A percentile compares a stretch with the other conserved stretches of the same genome.
These are phyloP conservation scores for Colletotrichum tanaceti DNA, from an alignment of 2,329 filamentous ascomycete genomes.

Conservation along the genomic window DNA sequence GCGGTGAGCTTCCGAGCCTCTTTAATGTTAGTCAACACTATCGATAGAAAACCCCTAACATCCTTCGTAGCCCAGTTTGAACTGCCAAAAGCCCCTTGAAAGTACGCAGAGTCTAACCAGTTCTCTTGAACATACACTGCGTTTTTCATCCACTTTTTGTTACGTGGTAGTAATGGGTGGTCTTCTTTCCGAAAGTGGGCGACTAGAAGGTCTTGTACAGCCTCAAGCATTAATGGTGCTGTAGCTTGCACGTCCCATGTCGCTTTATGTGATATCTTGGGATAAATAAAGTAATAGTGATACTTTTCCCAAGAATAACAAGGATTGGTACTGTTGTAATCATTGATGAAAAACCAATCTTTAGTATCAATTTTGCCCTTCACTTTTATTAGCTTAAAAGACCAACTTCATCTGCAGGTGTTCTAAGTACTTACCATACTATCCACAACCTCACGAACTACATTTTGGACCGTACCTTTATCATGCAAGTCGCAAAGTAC, in stretches of 20 bases:
- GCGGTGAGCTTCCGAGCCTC: not conserved
- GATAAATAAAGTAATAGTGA: not conserved
- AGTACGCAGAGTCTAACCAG: not conserved
- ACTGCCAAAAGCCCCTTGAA: not conserved
- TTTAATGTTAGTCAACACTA: not conserved
- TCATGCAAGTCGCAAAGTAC: not conserved
- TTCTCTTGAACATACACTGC: conserved; percentile 1
- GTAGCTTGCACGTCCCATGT: not conserved
- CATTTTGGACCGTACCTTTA: not conserved
- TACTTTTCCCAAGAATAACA: not conserved
- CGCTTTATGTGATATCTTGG: not conserved
- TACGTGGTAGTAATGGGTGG: not conserved
- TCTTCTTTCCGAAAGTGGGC: not conserved
- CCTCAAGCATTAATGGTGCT: not conserved
- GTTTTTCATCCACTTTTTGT: not conserved
- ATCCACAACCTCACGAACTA: not conserved
- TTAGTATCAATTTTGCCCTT: too few relatives aligned
- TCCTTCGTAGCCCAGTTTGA: conserved; percentile 6
- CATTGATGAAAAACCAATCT: too few relatives aligned
- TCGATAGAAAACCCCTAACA: not conserved
- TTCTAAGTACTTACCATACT: not conserved
- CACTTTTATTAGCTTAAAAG: not conserved
- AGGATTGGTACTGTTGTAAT: too few relatives aligned
- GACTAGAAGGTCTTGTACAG: not conserved
- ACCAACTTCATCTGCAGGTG: too few relatives aligned